Percentiles rank a stretch among this genome's conserved stretches.
phyloP scores from a whole-genome alignment of 2,329 filamentous ascomycete genomes.

The Seiridium unicorne region DNA sequence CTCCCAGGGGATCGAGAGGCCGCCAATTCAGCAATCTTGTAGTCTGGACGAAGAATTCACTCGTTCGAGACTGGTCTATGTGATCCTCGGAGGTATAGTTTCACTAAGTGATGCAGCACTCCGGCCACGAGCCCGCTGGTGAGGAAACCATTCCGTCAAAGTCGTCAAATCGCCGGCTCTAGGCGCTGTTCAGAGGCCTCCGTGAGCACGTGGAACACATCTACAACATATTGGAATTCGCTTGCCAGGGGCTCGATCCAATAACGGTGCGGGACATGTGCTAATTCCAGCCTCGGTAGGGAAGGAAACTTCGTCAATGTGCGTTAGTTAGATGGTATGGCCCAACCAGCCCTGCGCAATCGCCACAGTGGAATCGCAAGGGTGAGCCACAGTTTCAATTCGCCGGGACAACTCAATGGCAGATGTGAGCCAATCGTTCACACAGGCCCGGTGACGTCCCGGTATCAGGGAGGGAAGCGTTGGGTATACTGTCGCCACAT shows the following conservation, averaged over 20 bases:
- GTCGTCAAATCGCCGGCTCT: not conserved
- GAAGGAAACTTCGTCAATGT: too few species aligned
- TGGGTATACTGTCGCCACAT: not conserved
- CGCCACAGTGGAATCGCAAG: not conserved
- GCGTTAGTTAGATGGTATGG: not conserved
- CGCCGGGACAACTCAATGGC: not conserved
- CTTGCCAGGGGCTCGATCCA: not conserved
- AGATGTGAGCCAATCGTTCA: not conserved
- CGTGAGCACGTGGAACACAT: not conserved
- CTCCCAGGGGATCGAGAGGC: not conserved
- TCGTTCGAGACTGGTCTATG: not conserved
- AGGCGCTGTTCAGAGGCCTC: slow-evolving; percentile 8
- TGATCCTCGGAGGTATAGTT: not conserved
- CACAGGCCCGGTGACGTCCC: not conserved
- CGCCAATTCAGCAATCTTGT: not conserved
- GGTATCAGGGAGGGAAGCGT: not conserved
- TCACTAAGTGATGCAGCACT: not conserved
- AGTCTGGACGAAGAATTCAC: not conserved
- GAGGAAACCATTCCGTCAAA: not conserved
- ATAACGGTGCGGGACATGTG: not conserved
- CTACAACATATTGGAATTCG: not conserved
- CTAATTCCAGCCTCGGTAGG: not conserved
- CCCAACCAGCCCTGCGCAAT: not conserved
- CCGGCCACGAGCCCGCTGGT: not conserved
- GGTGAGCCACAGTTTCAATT: not conserved